phyloP scores from a whole-genome alignment of 331 rosid genomes.

The Rosa hybrid region DNA sequence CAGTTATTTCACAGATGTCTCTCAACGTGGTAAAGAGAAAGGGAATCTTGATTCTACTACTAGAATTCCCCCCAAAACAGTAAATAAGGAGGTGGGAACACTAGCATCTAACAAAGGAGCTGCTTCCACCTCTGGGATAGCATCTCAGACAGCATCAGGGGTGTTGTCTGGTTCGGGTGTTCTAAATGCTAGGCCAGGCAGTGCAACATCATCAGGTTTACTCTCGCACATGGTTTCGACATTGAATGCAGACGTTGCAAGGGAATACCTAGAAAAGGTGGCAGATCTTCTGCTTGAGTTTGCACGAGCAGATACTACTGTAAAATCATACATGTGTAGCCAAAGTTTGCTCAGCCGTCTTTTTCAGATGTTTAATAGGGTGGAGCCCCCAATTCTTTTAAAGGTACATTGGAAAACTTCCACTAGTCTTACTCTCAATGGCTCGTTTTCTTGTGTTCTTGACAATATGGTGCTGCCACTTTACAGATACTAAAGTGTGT shows the following conservation, averaged over 20 bases:
- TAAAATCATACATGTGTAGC: conserved; percentile 92
- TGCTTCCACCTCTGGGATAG: conserved; percentile 88
- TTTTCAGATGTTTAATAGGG: conserved; percentile 98
- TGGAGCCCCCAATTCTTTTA: conserved; percentile 90
- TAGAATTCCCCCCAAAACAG: conserved; percentile 65
- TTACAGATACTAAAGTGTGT: conserved; percentile 83
- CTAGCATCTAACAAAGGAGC: conserved; percentile 66
- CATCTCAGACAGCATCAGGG: conserved; percentile 96
- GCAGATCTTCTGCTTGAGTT: conserved; percentile 99
- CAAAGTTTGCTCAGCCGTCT: conserved; percentile 99
- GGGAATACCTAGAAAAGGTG: conserved; percentile 94
- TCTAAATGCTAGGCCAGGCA: conserved; percentile 96
- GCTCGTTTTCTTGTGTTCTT: conserved; percentile 23
- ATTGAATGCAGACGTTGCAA: conserved; percentile 90
- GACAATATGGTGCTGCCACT: conserved; percentile 26
- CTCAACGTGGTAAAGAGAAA: conserved; percentile 94
- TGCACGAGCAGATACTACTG: conserved; percentile 96
- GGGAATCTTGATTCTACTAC: conserved; percentile 76
- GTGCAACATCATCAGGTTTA: conserved; percentile 96
- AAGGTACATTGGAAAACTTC: conserved; percentile 54
- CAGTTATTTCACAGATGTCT: conserved; percentile 70
- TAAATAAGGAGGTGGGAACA: conserved; percentile 70
- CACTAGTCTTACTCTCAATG: conserved; percentile 4
- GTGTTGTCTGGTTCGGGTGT: conserved; percentile 99
- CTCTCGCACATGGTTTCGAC: conserved; percentile 98